phyloP scores from a whole-genome alignment of 495 filamentous ascomycete genomes.

The Penicillium coprophilum region DNA sequence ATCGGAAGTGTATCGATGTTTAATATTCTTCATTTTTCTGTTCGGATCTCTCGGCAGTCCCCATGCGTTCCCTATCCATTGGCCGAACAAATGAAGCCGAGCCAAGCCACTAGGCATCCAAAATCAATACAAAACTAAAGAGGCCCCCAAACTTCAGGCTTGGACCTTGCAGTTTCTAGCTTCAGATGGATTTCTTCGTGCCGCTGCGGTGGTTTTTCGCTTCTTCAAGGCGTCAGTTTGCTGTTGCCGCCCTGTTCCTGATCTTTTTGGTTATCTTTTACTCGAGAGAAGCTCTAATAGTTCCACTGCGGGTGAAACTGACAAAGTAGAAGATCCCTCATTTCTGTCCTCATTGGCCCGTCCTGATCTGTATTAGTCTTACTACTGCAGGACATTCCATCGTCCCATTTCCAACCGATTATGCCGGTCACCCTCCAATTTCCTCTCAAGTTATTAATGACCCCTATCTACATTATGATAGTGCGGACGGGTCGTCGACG shows the following conservation, averaged over 20 bases:
- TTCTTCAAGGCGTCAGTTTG: conserved; percentile 3
- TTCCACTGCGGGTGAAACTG: neutral
- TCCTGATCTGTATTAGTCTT: conserved; percentile 7
- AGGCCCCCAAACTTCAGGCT: conserved; percentile 1
- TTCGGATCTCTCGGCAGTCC: neutral
- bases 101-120: conserved; percentile 5
- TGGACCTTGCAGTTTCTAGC: neutral
- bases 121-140: neutral
- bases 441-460: conserved; percentile 29
- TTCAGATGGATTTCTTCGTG: conserved; percentile 3
- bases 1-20: too few species aligned
- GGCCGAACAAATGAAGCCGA: neutral
- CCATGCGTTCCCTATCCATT: neutral
- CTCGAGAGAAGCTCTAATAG: neutral
- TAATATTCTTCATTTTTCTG: too few species aligned
- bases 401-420: conserved; percentile 4
- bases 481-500: conserved; percentile 33
- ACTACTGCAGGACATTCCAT: neutral
- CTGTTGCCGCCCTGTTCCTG: neutral
- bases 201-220: neutral
- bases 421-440: neutral
- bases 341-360: neutral
- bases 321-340: neutral
- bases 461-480: conserved; percentile 51
- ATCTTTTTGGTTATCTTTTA: neutral